Percentiles rank a stretch among this genome's conserved stretches.
Evolutionary conservation across 371 early-diverging fungal genomes (phyloP).

Genomic region (Aphelidium insulamus): DNA sequence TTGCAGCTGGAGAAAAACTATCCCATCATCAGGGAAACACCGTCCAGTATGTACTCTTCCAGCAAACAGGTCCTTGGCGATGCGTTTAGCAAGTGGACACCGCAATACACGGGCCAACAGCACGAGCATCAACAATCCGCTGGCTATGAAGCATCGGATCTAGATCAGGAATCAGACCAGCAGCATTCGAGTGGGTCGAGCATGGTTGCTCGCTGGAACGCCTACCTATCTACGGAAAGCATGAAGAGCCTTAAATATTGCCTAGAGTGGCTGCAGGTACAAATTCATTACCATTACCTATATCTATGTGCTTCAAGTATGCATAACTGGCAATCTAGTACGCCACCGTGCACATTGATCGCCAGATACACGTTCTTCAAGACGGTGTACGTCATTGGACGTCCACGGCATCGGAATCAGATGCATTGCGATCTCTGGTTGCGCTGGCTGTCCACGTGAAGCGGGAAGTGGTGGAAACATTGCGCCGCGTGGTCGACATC

Average conservation of each 20-base stretch:
- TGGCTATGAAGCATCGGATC: too few species aligned
- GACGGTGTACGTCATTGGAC: slow-evolving; percentile 5
- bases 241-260: slow-evolving; percentile 55
- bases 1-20: slow-evolving; percentile 1
- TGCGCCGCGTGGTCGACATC: slow-evolving; percentile 68
- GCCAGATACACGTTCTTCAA: slow-evolving; percentile 46
- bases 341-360: slow-evolving; percentile 56
- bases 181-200: too few species aligned
- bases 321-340: slow-evolving; percentile 19
- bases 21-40: neutral
- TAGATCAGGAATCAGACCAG: too few species aligned
- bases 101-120: slow-evolving; percentile 16
- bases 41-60: neutral
- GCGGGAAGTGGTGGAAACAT: slow-evolving; percentile 60
- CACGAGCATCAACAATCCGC: slow-evolving; percentile 49
- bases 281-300: neutral
- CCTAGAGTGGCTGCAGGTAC: slow-evolving; percentile 49
- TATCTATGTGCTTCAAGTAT: neutral
- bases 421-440: neutral
- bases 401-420: slow-evolving; percentile 6
- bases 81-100: too few species aligned
- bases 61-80: slow-evolving; percentile 6
- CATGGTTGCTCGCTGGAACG: too few species aligned
- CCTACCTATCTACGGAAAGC: too few species aligned
- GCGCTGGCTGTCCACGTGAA: slow-evolving; percentile 27